Base-by-base conservation (phyloP, 805 yeast genomes). In the Barnettozyma botsteinii region DNA sequence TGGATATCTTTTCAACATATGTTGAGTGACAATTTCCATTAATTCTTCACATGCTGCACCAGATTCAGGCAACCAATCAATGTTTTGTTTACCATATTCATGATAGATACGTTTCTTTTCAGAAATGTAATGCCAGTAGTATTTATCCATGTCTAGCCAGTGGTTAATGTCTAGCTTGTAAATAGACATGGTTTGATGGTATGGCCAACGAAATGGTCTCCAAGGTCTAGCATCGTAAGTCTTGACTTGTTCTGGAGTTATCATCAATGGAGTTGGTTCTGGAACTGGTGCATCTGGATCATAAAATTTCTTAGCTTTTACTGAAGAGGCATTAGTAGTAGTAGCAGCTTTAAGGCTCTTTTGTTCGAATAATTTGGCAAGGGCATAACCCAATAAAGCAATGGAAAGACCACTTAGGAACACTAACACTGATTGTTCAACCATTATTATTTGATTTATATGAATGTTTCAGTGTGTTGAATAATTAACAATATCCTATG, bases 151-250 rank as follows among this genome's bases (percentile, higher is more conserved):
- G 52, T 81, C 87, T 48, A 81, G 61, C 88, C 88, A 81, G 60
- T 81, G 83, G 57, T 81, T 80, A 27, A 79, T 66, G 53, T 81
- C 85, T n/a, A 81, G 66, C 55, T 76, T 78, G 64, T 71, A 81
- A 35, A 81, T 79, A 13, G 82, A 73, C 88, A 81, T 81, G 2
- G 87, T 81, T 59, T 81, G 88, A 58, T 81, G 86, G 53, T 81
- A 81, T 22, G 88, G 88, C 80, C 84, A 79, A 52, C 88, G 66
- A 62, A 81, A 81, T 8, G 87, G 87, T 61, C 88, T 67, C 88
- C 88, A 81, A 11, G 88, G 87, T 55, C 88, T 67, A 51, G 79
- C 88, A 50, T 81, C 85, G 52, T 79, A 78, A 19, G 69, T 71
- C 46, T 65, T 64, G 10, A 80, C 83, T 49, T 78, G 77, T 35